A percentile compares a stretch with the other conserved stretches of the same genome.
Evolutionary conservation across 2,329 filamentous ascomycete genomes (phyloP).

Genomic region (Aspergillus tanneri): DNA sequence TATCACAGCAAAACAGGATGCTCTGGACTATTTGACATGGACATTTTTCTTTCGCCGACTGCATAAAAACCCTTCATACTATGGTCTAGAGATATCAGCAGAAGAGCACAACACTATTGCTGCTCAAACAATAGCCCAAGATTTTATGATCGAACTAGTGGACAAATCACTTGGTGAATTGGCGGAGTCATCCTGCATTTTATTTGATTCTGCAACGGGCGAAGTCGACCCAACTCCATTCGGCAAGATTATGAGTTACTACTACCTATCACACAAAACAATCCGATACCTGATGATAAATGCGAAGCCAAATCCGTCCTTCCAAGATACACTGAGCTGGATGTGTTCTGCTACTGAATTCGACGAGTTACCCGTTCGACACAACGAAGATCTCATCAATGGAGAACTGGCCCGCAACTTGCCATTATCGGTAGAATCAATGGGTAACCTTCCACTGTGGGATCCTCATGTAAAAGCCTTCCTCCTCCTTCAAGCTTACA

Average conservation of each 20-base stretch:
- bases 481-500: conserved; percentile 88
- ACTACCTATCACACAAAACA: conserved; percentile 94
- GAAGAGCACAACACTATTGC: conserved; percentile 87
- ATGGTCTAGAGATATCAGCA: conserved; percentile 87
- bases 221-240: conserved; percentile 86
- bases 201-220: conserved; percentile 73
- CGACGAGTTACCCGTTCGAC: conserved; percentile 93
- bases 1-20: conserved; percentile 91
- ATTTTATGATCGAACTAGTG: conserved; percentile 92
- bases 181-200: conserved; percentile 78
- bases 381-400: conserved; percentile 98
- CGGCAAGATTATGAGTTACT: conserved; percentile 99
- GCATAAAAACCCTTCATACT: conserved; percentile 98
- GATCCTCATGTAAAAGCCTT: conserved; percentile 98
- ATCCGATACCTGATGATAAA: conserved; percentile 79
- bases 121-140: conserved; percentile 84
- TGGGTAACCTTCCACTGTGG: conserved; percentile 81
- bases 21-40: conserved; percentile 96
- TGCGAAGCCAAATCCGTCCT: conserved; percentile 71
- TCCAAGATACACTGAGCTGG: conserved; percentile 83
- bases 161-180: conserved; percentile 81
- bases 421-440: conserved; percentile 62
- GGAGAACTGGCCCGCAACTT: conserved; percentile 81
- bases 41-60: conserved; percentile 98
- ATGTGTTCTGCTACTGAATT: conserved; percentile 94